A percentile compares a stretch with the other conserved stretches of the same genome.
Evolutionary conservation across 1,284 basidiomycete genomes (phyloP).

Genomic region (Ceratobasidium sp.): DNA sequence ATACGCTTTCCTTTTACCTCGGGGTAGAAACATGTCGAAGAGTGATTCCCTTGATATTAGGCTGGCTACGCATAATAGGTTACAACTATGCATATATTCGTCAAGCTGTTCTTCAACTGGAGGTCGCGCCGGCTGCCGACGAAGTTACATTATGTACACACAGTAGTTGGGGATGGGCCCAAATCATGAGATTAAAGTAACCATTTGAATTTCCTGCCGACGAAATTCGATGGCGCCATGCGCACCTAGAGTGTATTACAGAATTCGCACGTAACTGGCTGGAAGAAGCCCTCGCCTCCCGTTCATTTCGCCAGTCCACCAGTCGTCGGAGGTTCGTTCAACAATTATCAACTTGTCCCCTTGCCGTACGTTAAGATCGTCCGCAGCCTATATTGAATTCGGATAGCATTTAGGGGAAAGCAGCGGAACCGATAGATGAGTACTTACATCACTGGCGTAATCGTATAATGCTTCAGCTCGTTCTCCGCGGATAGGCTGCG

Average conservation of each 20-base stretch:
- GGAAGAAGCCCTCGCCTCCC: constrained; percentile 49
- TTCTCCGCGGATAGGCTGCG: constrained; percentile 68
- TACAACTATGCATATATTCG: no score
- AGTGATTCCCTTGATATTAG: no score
- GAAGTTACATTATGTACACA: background rate
- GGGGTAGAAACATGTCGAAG: no score
- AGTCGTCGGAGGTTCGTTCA: constrained; percentile 50
- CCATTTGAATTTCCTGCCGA: background rate
- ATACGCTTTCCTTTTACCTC: no score
- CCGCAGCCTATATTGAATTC: constrained; percentile 38
- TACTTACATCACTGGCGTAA: constrained; percentile 73
- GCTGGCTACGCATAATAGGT: no score
- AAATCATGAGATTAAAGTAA: background rate
- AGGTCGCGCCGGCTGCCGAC: background rate
- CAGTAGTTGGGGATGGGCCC: background rate
- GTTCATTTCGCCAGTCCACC: constrained; percentile 50
- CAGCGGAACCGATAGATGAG: background rate
- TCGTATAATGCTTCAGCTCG: constrained; percentile 85
- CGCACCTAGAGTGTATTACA: constrained; percentile 3
- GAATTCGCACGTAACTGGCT: constrained; percentile 48
- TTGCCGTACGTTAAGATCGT: constrained; percentile 45
- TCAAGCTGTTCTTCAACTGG: no score
- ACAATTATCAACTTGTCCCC: constrained; percentile 42
- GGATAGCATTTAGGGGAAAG: background rate
- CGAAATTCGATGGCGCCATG: no score